Evolutionary conservation across 805 yeast genomes (phyloP).

Genomic region (Metschnikowia gelsemii): DNA sequence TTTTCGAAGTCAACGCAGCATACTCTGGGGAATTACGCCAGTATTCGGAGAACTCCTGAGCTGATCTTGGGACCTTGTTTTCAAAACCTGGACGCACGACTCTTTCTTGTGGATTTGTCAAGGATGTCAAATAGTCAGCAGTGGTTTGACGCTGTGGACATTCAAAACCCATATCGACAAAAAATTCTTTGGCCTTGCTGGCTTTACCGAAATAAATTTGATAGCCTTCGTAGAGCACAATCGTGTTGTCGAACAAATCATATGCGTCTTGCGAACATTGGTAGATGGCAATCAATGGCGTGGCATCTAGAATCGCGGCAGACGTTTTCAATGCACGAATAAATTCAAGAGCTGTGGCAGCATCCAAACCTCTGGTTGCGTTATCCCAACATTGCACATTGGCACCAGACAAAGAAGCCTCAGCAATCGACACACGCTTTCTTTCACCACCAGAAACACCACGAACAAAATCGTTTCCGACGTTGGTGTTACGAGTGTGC

Average conservation of each 20-base stretch:
- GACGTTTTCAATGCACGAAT: slow-evolving; percentile 58
- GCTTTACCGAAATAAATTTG: slow-evolving; percentile 63
- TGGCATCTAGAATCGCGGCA: slow-evolving; percentile 49
- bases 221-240: slow-evolving; percentile 57
- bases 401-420: slow-evolving; percentile 54
- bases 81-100: slow-evolving; percentile 48
- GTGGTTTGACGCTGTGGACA: slow-evolving; percentile 66
- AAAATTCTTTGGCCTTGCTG: slow-evolving; percentile 51
- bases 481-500: slow-evolving; percentile 57
- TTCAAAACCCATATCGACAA: slow-evolving; percentile 58
- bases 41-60: slow-evolving; percentile 56
- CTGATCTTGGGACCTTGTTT: slow-evolving; percentile 51
- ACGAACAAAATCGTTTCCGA: slow-evolving; percentile 63
- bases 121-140: slow-evolving; percentile 64
- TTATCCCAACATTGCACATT: slow-evolving; percentile 60
- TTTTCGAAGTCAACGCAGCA: slow-evolving; percentile 38
- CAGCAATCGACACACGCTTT: slow-evolving; percentile 69
- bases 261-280: slow-evolving; percentile 69
- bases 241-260: slow-evolving; percentile 58
- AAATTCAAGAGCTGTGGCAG: slow-evolving; percentile 68
- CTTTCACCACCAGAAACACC: slow-evolving; percentile 76
- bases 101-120: slow-evolving; percentile 66
- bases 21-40: slow-evolving; percentile 61
- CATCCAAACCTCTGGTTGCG: slow-evolving; percentile 69
- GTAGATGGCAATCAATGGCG: slow-evolving; percentile 66